Evolutionary conservation across 352 stramenopile genomes (phyloP).

Genomic region (Phytophthora parvispora): DNA sequence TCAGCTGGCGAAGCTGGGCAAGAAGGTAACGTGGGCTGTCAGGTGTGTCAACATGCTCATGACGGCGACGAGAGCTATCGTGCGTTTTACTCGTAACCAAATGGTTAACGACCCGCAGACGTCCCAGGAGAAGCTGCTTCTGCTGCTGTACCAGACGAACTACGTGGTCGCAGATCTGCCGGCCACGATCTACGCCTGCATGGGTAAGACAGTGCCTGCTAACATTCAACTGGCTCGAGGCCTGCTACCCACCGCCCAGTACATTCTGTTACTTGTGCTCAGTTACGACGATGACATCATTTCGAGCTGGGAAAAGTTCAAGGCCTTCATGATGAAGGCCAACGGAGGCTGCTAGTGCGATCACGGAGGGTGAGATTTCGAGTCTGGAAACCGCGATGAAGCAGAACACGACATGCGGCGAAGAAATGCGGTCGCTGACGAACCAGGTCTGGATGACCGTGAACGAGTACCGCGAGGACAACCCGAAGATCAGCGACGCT

Average conservation of each 20-base stretch:
- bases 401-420: conserved; percentile 50
- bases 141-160: conserved; percentile 69
- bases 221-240: conserved; percentile 28
- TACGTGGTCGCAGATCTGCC: conserved; percentile 64
- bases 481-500: conserved; percentile 33
- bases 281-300: conserved; percentile 43
- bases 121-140: conserved; percentile 59
- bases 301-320: conserved; percentile 36
- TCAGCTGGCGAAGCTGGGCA: conserved; percentile 38
- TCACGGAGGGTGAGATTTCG: conserved; percentile 39
- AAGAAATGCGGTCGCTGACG: conserved; percentile 43
- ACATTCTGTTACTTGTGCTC: conserved; percentile 32
- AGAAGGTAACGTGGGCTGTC: conserved; percentile 48
- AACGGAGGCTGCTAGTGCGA: conserved; percentile 25
- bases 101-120: conserved; percentile 46
- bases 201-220: conserved; percentile 32
- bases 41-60: conserved; percentile 57
- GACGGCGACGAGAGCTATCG: conserved; percentile 16
- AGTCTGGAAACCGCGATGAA: conserved; percentile 45
- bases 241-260: conserved; percentile 39
- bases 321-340: conserved; percentile 37
- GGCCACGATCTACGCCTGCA: conserved; percentile 54
- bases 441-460: conserved; percentile 53
- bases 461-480: conserved; percentile 37
- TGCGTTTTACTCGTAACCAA: conserved; percentile 40